Conservation (phyloP, 164 flowering plant genomes). For the Platanus orientalis region DNA sequence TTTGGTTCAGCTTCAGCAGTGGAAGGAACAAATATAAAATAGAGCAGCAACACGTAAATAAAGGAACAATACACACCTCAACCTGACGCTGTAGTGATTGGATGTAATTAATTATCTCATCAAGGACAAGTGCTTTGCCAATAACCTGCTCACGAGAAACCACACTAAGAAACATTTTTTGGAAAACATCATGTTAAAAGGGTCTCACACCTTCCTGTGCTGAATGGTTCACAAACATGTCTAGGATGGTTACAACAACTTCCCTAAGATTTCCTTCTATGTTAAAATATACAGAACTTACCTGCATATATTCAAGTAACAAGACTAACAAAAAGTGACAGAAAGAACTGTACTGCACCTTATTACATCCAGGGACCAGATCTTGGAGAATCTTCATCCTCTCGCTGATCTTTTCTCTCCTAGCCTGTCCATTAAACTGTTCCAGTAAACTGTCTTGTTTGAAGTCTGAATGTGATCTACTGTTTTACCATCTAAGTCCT, state of each 20-base stretch:
- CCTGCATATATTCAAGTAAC: background rate
- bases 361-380: slow-evolving; percentile 92
- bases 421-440: slow-evolving; percentile 45
- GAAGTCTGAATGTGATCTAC: background rate
- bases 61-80: slow-evolving; percentile 44
- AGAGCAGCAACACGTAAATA: background rate
- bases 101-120: slow-evolving; percentile 86
- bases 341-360: slow-evolving; percentile 39
- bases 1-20: slow-evolving; percentile 4
- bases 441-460: slow-evolving; percentile 7
- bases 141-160: slow-evolving; percentile 46
- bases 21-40: background rate
- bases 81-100: slow-evolving; percentile 82
- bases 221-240: too few species aligned
- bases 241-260: too few species aligned
- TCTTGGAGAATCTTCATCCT: slow-evolving; percentile 86
- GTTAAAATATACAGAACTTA: background rate
- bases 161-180: background rate
- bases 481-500: background rate
- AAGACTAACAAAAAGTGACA: background rate
- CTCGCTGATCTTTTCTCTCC: slow-evolving; percentile 84
- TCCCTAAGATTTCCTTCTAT: too few species aligned
- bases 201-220: too few species aligned
- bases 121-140: slow-evolving; percentile 84
- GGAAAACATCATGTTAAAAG: background rate